Conservation (phyloP, 345 rosid genomes). For the Camelina neglecta region DNA sequence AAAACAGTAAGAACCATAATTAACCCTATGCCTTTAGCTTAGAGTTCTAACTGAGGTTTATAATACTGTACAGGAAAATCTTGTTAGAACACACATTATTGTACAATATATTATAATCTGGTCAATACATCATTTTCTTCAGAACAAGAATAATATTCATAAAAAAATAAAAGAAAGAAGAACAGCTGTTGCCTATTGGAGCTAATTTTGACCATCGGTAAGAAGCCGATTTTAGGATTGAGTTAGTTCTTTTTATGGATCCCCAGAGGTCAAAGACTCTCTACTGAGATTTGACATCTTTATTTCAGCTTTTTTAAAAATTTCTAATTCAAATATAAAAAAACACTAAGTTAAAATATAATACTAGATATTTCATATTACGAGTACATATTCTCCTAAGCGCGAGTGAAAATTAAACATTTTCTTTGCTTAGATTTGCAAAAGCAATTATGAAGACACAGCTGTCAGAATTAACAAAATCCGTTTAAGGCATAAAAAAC, state of each 20-base stretch:
- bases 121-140: slow-evolving; percentile 2
- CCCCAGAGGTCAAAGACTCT: slow-evolving; percentile 45
- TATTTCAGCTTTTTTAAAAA: background rate
- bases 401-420: background rate
- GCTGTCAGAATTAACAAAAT: background rate
- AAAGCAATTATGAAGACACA: background rate
- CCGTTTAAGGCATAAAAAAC: background rate
- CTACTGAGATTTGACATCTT: slow-evolving; percentile 42
- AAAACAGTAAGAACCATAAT: slow-evolving; percentile 5
- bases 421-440: background rate
- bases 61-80: background rate
- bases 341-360: background rate
- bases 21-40: background rate
- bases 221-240: slow-evolving; percentile 38
- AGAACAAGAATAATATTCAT: background rate
- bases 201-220: slow-evolving; percentile 41
- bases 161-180: background rate
- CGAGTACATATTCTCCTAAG: background rate
- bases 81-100: background rate
- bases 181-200: slow-evolving; percentile 39
- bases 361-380: background rate
- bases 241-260: slow-evolving; percentile 37
- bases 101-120: background rate
- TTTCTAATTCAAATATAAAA: background rate
- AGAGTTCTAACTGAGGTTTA: slow-evolving; percentile 1